Base-by-base conservation (phyloP, 192 early-diverging fungal genomes). In the Thoreauomyces humboldtii region DNA sequence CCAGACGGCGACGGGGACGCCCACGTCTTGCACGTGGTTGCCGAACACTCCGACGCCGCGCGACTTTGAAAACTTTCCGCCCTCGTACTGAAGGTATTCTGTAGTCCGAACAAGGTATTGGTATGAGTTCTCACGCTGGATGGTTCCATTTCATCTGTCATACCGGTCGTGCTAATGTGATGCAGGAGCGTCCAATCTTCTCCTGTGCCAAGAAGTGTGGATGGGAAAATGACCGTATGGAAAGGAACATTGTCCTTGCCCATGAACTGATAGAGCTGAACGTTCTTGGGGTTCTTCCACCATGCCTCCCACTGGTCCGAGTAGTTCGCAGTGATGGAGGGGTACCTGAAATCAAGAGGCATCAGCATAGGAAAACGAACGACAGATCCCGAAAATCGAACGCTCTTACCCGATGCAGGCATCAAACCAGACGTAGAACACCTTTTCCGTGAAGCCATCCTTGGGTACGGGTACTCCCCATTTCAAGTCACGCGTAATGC, bases 391-490 rank as follows among this genome's bases (percentile, higher is more conserved):
- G 27, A 6, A 52, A 24, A 15, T 52, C 19, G 28, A 35, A 47
- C 15, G n/a, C n/a, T 43, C 55, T 34, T 67, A 80, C 45, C 97
- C 97, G 61, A 99, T 94, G 56, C 89, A 91, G 25, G 97, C 97
- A 67, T 99, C 97, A 61, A 95, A 98, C 97, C 97, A 99, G 34
- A 99, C 97, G 73, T 99, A 99, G 50, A 99, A 98, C 19, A 98
- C 95, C 80, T 98, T 98, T 45, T 85, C 76, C 60, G 92, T 86
- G 55, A 81, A 93, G 17, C 89, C 91, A 9, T 77, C 72, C 25
- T 89, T 77, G 15, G 97, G 97, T 11, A 99, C 95, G 29, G 89
- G 87, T 34, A 91, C 92, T 33, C 97, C 97, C 97, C 97, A 99
- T 71, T 97, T 98, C 69, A 99, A 77, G 64, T 99, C 97, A 51